These are phyloP conservation scores for Epichloe glyceriae DNA, from an alignment of 2,329 filamentous ascomycete genomes.

Conservation along the genomic window DNA sequence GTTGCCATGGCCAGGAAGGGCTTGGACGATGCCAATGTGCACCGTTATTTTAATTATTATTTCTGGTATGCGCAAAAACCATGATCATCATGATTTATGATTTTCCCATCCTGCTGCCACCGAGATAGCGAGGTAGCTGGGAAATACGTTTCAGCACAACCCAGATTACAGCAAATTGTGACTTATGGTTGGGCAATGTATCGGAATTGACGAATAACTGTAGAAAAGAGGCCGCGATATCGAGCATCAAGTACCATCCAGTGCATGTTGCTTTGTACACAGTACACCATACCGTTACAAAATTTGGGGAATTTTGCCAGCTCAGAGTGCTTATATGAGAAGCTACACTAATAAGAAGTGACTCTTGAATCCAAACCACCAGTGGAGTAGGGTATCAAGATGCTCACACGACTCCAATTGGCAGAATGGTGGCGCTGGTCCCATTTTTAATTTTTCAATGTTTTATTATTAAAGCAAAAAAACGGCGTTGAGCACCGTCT, in stretches of 20 bases:
- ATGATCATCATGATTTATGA: not conserved
- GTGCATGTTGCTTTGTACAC: no score
- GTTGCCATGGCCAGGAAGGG: slow-evolving; percentile 15
- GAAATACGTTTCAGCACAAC: not conserved
- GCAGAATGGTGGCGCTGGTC: not conserved
- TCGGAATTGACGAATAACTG: not conserved
- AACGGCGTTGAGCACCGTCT: no score
- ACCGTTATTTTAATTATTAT: slow-evolving; percentile 23
- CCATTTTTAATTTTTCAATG: not conserved
- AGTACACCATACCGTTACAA: not conserved
- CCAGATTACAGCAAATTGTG: not conserved
- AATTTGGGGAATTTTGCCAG: not conserved
- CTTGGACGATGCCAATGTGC: slow-evolving; percentile 16
- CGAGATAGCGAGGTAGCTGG: not conserved
- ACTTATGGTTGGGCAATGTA: not conserved
- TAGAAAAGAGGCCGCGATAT: no score
- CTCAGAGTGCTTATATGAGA: no score
- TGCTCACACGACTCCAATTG: not conserved
- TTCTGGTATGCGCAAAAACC: slow-evolving; percentile 26
- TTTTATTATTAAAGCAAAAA: no score
- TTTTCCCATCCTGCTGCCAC: not conserved
- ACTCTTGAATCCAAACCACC: no score
- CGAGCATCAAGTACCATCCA: no score
- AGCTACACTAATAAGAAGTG: no score
- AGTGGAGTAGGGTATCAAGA: no score